These are phyloP conservation scores for Cystobasidium ongulense DNA, from an alignment of 768 basidiomycete species.

Conservation along the genomic window DNA sequence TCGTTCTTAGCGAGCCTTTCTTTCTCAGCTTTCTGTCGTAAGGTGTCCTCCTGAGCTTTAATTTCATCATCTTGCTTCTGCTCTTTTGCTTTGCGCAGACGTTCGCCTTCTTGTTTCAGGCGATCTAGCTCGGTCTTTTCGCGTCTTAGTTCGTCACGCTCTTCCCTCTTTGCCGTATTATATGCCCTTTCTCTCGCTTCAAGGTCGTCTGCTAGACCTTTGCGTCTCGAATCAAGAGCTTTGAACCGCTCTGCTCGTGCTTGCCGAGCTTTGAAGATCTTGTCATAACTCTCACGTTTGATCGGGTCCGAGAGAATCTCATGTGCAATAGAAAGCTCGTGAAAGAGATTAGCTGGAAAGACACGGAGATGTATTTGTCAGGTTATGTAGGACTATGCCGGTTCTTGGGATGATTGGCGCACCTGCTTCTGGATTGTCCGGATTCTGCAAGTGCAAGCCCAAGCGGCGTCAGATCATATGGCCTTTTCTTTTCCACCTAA, in stretches of 20 bases:
- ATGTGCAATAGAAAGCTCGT: constrained; percentile 36
- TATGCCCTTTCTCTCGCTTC: constrained; percentile 36
- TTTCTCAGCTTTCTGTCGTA: neutral
- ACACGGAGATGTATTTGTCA: neutral
- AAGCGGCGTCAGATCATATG: neutral
- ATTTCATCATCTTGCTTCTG: neutral
- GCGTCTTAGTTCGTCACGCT: constrained; percentile 14
- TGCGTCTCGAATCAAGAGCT: constrained; percentile 39
- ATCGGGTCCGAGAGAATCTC: constrained; percentile 37
- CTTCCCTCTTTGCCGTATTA: constrained; percentile 33
- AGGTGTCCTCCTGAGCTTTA: neutral
- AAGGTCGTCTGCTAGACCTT: constrained; percentile 37
- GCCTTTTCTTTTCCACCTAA: neutral
- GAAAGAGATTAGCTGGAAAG: constrained; percentile 38
- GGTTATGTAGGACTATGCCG: neutral
- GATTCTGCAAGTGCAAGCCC: constrained; percentile 32
- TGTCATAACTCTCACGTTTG: constrained; percentile 35
- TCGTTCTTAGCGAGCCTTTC: constrained; percentile 15
- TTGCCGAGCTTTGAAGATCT: constrained; percentile 27
- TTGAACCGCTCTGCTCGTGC: constrained; percentile 37
- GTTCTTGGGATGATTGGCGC: neutral
- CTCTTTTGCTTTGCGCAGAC: constrained; percentile 34
- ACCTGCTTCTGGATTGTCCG: constrained; percentile 35
- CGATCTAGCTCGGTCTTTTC: constrained; percentile 36
- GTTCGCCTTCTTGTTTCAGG: constrained; percentile 38